Evolutionary conservation across 768 basidiomycete genomes (phyloP).

Genomic region (Panaeolus papilionaceus): DNA sequence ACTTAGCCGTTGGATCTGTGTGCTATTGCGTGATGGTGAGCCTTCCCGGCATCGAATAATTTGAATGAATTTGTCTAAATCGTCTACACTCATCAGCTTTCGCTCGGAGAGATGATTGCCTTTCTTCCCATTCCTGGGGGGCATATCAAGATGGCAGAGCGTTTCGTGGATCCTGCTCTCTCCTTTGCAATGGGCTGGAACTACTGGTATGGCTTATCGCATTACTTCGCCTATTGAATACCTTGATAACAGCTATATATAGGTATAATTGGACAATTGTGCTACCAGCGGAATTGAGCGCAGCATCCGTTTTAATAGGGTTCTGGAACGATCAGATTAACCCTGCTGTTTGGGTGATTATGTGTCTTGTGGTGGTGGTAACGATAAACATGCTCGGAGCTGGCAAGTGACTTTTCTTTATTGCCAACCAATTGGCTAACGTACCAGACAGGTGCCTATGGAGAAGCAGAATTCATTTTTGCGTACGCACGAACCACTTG

Average conservation of each 20-base stretch:
- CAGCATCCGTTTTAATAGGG: slow-evolving; percentile 77
- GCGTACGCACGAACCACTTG: slow-evolving; percentile 53
- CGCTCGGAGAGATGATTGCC: slow-evolving; percentile 78
- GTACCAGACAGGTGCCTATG: slow-evolving; percentile 62
- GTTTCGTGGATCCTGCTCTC: slow-evolving; percentile 80
- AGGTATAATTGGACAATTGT: slow-evolving; percentile 71
- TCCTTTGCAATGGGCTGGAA: slow-evolving; percentile 66
- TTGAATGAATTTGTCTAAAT: background rate
- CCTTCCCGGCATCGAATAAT: background rate
- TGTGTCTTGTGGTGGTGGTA: slow-evolving; percentile 79
- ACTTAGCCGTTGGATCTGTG: slow-evolving; percentile 65
- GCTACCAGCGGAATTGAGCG: slow-evolving; percentile 75
- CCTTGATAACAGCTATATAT: background rate
- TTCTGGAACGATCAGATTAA: slow-evolving; percentile 67
- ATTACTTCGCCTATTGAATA: background rate
- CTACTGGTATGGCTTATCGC: slow-evolving; percentile 40
- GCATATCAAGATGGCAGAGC: slow-evolving; percentile 81
- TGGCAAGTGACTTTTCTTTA: slow-evolving; percentile 37
- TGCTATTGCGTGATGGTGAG: slow-evolving; percentile 76
- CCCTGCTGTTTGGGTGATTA: slow-evolving; percentile 80
- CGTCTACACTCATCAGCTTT: slow-evolving; percentile 47
- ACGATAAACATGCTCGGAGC: slow-evolving; percentile 79
- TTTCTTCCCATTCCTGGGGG: slow-evolving; percentile 82
- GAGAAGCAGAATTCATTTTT: slow-evolving; percentile 88
- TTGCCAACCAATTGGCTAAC: background rate